phyloP scores from a whole-genome alignment of 169 alveolate species.

The Theileria parva region DNA sequence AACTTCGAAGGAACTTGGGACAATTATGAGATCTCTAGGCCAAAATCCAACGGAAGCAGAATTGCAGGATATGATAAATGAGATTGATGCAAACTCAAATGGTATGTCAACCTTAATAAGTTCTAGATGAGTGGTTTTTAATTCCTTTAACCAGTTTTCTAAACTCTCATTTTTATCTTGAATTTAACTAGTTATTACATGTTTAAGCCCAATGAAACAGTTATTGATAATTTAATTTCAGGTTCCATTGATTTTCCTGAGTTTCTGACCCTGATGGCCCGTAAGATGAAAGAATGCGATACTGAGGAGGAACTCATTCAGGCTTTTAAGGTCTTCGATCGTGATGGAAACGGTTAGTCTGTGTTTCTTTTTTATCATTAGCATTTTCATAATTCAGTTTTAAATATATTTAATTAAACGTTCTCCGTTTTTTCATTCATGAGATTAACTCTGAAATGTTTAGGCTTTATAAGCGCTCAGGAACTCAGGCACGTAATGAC shows the following conservation, averaged over 20 bases:
- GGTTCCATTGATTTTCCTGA: conserved; percentile 96
- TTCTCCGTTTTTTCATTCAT: neutral
- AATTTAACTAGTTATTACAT: neutral
- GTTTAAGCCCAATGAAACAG: neutral
- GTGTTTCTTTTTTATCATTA: neutral
- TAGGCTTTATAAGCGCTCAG: conserved; percentile 96
- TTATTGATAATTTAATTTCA: neutral
- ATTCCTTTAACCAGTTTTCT: neutral
- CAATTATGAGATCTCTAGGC: conserved; percentile 94
- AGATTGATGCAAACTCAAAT: conserved; percentile 93
- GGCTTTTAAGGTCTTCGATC: conserved; percentile 97
- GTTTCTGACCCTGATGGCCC: conserved; percentile 97
- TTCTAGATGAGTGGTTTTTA: neutral
- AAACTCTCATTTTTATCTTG: neutral
- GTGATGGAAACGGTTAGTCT: conserved; percentile 92
- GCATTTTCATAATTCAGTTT: too few relatives aligned
- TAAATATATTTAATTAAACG: neutral
- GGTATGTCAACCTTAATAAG: conserved; percentile 70
- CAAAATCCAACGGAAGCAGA: conserved; percentile 98
- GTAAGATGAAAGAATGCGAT: conserved; percentile 98
- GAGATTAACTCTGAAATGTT: conserved; percentile 9
- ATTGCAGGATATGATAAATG: conserved; percentile 94
- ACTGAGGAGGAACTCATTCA: conserved; percentile 98
- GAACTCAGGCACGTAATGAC: conserved; percentile 99
- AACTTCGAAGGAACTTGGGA: conserved; percentile 94